Base-by-base conservation (phyloP, 1,284 basidiomycete species). In the Laetiporus sulphureus region DNA sequence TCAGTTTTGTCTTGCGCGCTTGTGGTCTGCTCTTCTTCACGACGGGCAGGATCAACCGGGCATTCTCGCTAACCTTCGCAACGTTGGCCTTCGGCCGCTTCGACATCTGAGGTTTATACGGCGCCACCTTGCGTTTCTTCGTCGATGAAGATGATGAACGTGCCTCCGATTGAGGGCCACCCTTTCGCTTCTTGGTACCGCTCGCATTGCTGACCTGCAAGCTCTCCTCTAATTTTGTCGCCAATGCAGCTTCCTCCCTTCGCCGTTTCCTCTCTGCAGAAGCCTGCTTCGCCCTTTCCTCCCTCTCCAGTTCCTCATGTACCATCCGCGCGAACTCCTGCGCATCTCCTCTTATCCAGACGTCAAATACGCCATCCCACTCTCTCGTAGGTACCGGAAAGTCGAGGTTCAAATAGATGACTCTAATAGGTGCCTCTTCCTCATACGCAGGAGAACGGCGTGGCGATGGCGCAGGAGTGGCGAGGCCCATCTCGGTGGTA, bases 341-440 rank as follows among this genome's bases (percentile, higher is more conserved):
- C 3, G 91, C 82, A 57, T 97, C 91, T 3, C 92, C 91, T 53
- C 91, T 80, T 35, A 93, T 63, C 90, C 91, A 97, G 21, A 82
- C 75, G 62, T 97, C 92, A 54, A 97, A 96, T 2, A 93, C 83
- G 18, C 82, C 88, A 50, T 89, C 83, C 91, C 91, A 96, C 52
- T 93, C 89, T 38, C 79, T 72, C 5, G 81, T 81, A 8, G 89
- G 89, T 11, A 82, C 76, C 0, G 93, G 93, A 55, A 93, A 91
- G 54, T 96, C 91, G 42, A 91, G 69, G 63, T 96, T 96, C 47
- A 96, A 70, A 60, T 91, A 91, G 16, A 96, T 72, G 1, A 84
- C 78, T 57, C 78, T 83, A 39, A 90, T 69, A 0, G 78, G 73
- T 24, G 64, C 62, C 15, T 71, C 73, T 10, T 71, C 73, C 11